Base-by-base conservation (phyloP, 1,284 basidiomycete genomes). In the Anthracocystis walkeri region DNA sequence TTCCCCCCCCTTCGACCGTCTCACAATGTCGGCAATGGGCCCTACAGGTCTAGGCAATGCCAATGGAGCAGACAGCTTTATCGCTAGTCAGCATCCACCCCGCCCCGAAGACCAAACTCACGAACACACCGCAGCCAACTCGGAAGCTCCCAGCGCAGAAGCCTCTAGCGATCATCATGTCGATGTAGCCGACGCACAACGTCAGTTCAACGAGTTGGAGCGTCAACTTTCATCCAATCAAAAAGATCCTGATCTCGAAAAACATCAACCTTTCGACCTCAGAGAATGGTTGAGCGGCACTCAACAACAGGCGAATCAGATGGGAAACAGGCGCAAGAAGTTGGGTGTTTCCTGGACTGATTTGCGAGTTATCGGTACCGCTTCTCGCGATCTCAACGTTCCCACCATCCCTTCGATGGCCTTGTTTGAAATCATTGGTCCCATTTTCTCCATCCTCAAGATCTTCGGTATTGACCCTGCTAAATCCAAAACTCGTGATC, bases 291-390 rank as follows among this genome's bases (percentile, higher is more conserved):
- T 75, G 16, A 41, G 56, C 12, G 73, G 73, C 11, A 49, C 59
- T 21, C 64, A 71, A 58, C 16, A 71, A 6, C 59, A 75, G 58
- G 60, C 53, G 8, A 58, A 75, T 14, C 31, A 57, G 25, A 68
- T 71, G 52, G 77, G 66, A 41, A 49, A 45, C 63, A 65, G 72
- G 40, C 65, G 75, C 35, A 79, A 79, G 61, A 66, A 64, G 40
- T 53, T 79, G 41, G 77, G 77, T n/a, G 77, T 79, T 38, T 77
- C 66, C 21, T 79, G 74, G 75, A 23, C 52, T 8, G 69, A 77
- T 48, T 33, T 79, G 0, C 27, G 53, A 16, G 77, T 79, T 4
- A 70, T 75, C 46, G 77, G 77, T 27, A 72, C 67, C 20, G 68
- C 72, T 2, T 65, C 66, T 1, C 49, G 55, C 6, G 73, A 78